Conservation (phyloP, 1,139 yeast genomes). For the Candida sojae region DNA sequence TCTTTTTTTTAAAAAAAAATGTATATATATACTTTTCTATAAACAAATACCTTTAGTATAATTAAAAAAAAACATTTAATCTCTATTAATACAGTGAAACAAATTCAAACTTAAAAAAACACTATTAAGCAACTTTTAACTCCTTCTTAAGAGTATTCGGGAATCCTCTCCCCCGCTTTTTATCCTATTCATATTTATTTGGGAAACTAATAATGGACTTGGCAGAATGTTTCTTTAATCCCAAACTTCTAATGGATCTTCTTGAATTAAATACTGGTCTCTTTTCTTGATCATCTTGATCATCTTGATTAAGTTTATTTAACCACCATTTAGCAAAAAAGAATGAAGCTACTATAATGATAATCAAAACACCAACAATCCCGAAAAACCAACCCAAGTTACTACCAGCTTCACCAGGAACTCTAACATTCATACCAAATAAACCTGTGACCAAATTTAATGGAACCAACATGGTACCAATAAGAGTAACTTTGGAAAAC, state of each 20-base stretch:
- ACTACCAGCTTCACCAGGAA: slow-evolving; percentile 66
- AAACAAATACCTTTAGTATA: neutral
- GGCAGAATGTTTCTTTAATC: slow-evolving; percentile 36
- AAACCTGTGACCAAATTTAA: slow-evolving; percentile 88
- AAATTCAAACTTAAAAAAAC: neutral
- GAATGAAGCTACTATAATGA: slow-evolving; percentile 30
- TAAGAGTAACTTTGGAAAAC: slow-evolving; percentile 82
- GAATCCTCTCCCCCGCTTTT: no score
- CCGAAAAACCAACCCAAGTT: slow-evolving; percentile 36
- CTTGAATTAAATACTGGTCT: slow-evolving; percentile 21
- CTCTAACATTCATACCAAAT: slow-evolving; percentile 93
- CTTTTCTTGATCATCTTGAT: slow-evolving; percentile 16
- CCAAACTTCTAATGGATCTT: slow-evolving; percentile 47
- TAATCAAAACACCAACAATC: slow-evolving; percentile 38
- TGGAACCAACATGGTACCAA: slow-evolving; percentile 91
- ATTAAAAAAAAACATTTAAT: neutral
- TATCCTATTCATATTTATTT: slow-evolving; percentile 30
- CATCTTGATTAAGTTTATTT: slow-evolving; percentile 19
- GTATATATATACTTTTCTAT: no score
- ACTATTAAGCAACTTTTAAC: neutral
- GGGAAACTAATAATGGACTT: slow-evolving; percentile 46
- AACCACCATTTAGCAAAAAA: slow-evolving; percentile 41
- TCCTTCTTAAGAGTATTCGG: neutral
- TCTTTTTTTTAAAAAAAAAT: neutral
- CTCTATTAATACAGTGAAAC: slow-evolving; percentile 1